Evolutionary conservation across 2,329 filamentous ascomycete species (phyloP), one percentile per base, ranked within the genome.

Genomic region (Bipolaris gigantea): DNA sequence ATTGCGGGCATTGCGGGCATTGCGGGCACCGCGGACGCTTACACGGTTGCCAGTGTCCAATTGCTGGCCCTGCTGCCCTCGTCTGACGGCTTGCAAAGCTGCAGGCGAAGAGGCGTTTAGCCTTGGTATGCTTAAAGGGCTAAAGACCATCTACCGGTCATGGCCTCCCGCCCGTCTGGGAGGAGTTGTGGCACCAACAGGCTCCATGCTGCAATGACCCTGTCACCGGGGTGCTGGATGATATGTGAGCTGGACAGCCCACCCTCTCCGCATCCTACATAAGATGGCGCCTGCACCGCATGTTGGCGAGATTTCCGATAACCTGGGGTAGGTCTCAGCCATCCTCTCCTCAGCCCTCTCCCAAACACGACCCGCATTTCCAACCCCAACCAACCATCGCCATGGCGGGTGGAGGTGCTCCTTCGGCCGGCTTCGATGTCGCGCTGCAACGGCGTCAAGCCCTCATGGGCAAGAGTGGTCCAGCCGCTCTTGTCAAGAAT

Each of bases 401-500:
- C 51, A 67, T 67, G 64, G 64, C 56, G 55, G 63, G 64, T 43
- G 64, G 64, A 54, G 64, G 58, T 27, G 54, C 53, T 44, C 55
- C 55, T 47, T 19, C 58, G 13, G 44, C 50, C 32, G 63, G 56
- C 53, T 64, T 65, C 35, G 63, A 64, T 61, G 64, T 59, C 41
- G 64, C 63, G 27, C 57, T 67, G 5, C 49, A 64, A 39, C 58
- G 64, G 35, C 59, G 64, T 41, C 56, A 63, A 40, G 63, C 63
- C 15, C 44, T 67, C 10, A 65, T 65, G 63, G 64, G 63, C 39
- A 56, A 58, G 27, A 65, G 63, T 61, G 81, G 81, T 19, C 76
- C 77, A n/a, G 63, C 71, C 58, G 81, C 81, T 10, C 65, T 85
- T 36, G 34, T 83, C 33, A 77, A 77, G 60, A 84, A 83, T 63